Percentiles rank a stretch among this genome's conserved stretches.
Evolutionary conservation across 345 rosid species (phyloP).

Genomic region (Microthlaspi erraticum): DNA sequence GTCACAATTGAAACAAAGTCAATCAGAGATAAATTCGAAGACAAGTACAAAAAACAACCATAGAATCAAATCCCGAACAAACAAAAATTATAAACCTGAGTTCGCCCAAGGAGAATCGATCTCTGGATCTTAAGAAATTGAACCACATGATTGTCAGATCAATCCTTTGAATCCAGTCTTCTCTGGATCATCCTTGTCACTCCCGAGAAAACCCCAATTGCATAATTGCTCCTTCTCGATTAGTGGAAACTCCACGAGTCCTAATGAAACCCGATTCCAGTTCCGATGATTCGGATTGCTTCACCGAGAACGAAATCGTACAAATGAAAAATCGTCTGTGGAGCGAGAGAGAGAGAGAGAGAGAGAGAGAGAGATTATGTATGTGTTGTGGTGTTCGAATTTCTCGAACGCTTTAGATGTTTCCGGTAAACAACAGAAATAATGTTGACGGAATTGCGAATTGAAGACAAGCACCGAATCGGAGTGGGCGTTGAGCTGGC

Average conservation of each 20-base stretch:
- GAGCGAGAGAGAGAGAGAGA: neutral
- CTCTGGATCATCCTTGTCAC: slow-evolving; percentile 43
- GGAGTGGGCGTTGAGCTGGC: slow-evolving; percentile 43
- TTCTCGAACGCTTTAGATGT: slow-evolving; percentile 31
- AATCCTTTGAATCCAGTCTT: slow-evolving; percentile 19
- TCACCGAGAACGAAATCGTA: slow-evolving; percentile 32
- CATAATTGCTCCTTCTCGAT: slow-evolving; percentile 25
- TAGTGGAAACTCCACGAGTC: neutral
- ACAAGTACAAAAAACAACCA: neutral
- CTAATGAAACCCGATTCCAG: slow-evolving; percentile 29
- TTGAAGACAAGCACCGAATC: slow-evolving; percentile 24
- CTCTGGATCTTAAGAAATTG: slow-evolving; percentile 88
- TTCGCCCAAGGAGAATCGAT: slow-evolving; percentile 90
- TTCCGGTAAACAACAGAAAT: slow-evolving; percentile 29
- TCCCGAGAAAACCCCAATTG: slow-evolving; percentile 39
- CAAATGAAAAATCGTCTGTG: neutral
- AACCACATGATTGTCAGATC: slow-evolving; percentile 45
- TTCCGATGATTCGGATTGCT: slow-evolving; percentile 27
- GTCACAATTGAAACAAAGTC: neutral
- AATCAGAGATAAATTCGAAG: slow-evolving; percentile 7
- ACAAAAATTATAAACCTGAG: slow-evolving; percentile 65
- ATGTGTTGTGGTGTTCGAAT: slow-evolving; percentile 9
- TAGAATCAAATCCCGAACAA: neutral
- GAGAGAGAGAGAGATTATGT: neutral
- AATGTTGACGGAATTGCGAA: slow-evolving; percentile 30